A percentile compares a stretch with the other conserved stretches of the same genome.
Conservation (phyloP, 768 basidiomycete genomes). For the Suillus ampliporus region DNA sequence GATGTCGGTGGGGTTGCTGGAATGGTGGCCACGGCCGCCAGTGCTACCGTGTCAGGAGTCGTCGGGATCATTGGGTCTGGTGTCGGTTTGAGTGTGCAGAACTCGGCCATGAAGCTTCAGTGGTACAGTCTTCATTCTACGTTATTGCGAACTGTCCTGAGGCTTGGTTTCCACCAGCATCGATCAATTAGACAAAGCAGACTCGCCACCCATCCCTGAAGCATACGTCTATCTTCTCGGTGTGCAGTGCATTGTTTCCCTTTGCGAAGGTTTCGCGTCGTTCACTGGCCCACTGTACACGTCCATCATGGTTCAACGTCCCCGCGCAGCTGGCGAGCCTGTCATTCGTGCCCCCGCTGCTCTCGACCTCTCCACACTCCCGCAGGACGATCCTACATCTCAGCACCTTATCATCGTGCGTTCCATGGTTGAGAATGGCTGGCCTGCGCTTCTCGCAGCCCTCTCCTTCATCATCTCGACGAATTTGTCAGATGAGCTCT, state of each 20-base stretch:
- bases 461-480: slow-evolving; percentile 90
- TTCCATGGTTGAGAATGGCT: slow-evolving; percentile 84
- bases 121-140: slow-evolving; percentile 58
- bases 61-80: slow-evolving; percentile 84
- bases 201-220: slow-evolving; percentile 92
- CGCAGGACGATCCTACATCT: slow-evolving; percentile 57
- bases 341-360: slow-evolving; percentile 75
- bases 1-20: slow-evolving; percentile 77
- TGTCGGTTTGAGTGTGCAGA: slow-evolving; percentile 71
- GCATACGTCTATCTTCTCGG: slow-evolving; percentile 92
- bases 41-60: slow-evolving; percentile 82
- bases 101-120: slow-evolving; percentile 86
- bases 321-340: slow-evolving; percentile 64
- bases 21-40: slow-evolving; percentile 83
- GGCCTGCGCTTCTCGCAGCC: slow-evolving; percentile 92
- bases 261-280: slow-evolving; percentile 85
- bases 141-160: neutral
- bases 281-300: slow-evolving; percentile 81
- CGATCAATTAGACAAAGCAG: slow-evolving; percentile 97
- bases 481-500: slow-evolving; percentile 90
- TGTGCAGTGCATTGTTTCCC: slow-evolving; percentile 83
- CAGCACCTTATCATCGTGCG: slow-evolving; percentile 67
- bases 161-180: slow-evolving; percentile 61
- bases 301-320: slow-evolving; percentile 68
- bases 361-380: slow-evolving; percentile 63